These are phyloP conservation scores for Poa pratensis DNA, from an alignment of 176 grass and related monocot species.

Conservation along the genomic window DNA sequence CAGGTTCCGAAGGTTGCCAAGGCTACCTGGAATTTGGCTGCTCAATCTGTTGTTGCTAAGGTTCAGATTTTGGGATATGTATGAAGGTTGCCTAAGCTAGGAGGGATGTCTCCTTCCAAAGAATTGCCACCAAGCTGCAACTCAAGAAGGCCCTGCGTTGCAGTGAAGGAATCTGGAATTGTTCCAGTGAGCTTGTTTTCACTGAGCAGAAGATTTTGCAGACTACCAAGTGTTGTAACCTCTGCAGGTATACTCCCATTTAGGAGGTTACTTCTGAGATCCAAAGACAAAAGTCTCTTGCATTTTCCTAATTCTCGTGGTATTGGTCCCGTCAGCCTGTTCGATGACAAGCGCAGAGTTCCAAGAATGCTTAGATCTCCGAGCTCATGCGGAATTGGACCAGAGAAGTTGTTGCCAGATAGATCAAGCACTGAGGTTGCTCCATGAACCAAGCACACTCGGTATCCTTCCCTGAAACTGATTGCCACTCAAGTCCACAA, in stretches of 20 bases:
- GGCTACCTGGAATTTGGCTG: slow-evolving; percentile 52
- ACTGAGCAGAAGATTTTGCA: slow-evolving; percentile 56
- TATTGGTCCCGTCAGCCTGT: slow-evolving; percentile 54
- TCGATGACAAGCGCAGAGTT: slow-evolving; percentile 49
- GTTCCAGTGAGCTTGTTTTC: slow-evolving; percentile 50
- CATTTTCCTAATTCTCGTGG: slow-evolving; percentile 46
- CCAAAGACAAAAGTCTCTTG: slow-evolving; percentile 39
- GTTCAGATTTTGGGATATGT: slow-evolving; percentile 57
- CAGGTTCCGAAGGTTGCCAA: slow-evolving; percentile 60
- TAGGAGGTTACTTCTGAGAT: slow-evolving; percentile 56
- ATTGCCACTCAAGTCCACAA: slow-evolving; percentile 67
- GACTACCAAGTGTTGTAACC: slow-evolving; percentile 37
- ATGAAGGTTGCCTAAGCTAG: slow-evolving; percentile 63
- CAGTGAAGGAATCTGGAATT: slow-evolving; percentile 59
- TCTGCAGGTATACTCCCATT: slow-evolving; percentile 57
- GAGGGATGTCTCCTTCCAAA: slow-evolving; percentile 57
- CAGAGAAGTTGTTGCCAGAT: slow-evolving; percentile 52
- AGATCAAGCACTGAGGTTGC: slow-evolving; percentile 68
- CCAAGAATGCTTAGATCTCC: slow-evolving; percentile 44
- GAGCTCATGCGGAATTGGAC: slow-evolving; percentile 57
- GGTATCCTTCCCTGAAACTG: slow-evolving; percentile 57
- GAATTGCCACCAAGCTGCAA: slow-evolving; percentile 60
- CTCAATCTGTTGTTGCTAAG: slow-evolving; percentile 59
- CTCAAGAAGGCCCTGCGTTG: slow-evolving; percentile 51
- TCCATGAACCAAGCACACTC: slow-evolving; percentile 41